These are phyloP conservation scores for Collybiopsis luxurians DNA, from an alignment of 768 basidiomycete species.

Conservation along the genomic window DNA sequence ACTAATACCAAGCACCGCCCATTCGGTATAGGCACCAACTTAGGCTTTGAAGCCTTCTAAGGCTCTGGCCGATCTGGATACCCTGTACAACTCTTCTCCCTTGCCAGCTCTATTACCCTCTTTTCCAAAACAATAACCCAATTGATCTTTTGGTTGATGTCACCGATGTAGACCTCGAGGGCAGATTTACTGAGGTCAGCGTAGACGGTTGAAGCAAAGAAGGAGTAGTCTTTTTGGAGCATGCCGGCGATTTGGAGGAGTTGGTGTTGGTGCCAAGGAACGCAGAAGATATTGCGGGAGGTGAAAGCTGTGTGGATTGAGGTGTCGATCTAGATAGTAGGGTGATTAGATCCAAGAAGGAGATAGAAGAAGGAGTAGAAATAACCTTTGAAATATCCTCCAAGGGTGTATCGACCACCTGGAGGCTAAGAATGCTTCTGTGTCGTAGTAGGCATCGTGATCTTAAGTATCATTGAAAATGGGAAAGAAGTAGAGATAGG, in stretches of 20 bases:
- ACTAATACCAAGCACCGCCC: constrained; percentile 18
- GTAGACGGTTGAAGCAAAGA: constrained; percentile 12
- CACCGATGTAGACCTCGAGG: constrained; percentile 17
- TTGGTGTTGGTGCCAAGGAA: constrained; percentile 22
- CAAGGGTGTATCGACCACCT: constrained; percentile 1
- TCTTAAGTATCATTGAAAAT: too few relatives aligned
- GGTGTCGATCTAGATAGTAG: constrained; percentile 8
- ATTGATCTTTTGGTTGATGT: constrained; percentile 15
- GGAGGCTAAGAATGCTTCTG: too few relatives aligned
- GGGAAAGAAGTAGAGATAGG: too few relatives aligned
- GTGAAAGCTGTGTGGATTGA: constrained; percentile 15
- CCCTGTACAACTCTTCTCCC: constrained; percentile 13
- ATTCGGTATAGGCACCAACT: too few relatives aligned
- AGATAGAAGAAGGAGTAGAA: neutral
- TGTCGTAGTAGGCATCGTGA: too few relatives aligned
- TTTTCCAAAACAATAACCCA: constrained; percentile 14
- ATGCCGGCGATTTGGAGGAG: constrained; percentile 21
- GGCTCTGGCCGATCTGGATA: constrained; percentile 6
- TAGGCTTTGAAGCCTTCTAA: constrained; percentile 18
- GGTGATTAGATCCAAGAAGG: neutral
- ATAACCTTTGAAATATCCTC: neutral
- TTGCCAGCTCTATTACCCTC: constrained; percentile 20
- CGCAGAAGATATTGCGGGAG: constrained; percentile 17
- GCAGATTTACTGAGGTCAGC: constrained; percentile 18
- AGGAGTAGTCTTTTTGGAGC: constrained; percentile 19